Base-by-base conservation (phyloP, 2,329 filamentous ascomycete genomes). In the Fusarium continuum region DNA sequence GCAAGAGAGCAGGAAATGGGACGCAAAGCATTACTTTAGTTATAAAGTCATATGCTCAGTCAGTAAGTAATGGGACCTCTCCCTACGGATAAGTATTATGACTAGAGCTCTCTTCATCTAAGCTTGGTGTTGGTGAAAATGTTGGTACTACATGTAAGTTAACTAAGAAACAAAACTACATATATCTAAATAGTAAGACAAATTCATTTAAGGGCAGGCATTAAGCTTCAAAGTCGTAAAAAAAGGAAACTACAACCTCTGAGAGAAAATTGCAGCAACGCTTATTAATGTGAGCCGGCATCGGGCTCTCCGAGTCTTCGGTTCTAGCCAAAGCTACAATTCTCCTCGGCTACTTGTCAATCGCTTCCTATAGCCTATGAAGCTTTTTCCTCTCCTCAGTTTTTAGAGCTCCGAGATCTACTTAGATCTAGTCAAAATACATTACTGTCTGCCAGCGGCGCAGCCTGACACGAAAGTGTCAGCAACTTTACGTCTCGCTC, bases 271-370 rank as follows among this genome's bases (percentile, higher is more conserved):
- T 29, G 6, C 20, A 6, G n/a, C n/a, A 19, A 44, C 40, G 41
- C 41, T 45, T 25, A 34, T 10, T 16, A 13, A 9, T 16, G 2
- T 10, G n/a, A 20, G 25, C 45, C 38, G 43, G 38, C 43, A 46
- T 65, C 61, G 61, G 61, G 28, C 31, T 32, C n/a, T 35, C 50
- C 55, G 55, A 28, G 5, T 44, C 17, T 26, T 26, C n/a, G 26
- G 38, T 39, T 51, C 39, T 19, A 28, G 39, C 16, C 39, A 16
- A 13, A 28, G 17, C 6, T n/a, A n/a, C n/a, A n/a, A n/a, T n/a
- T n/a, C 13, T 46, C 14, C 22, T 43, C 32, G 17, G 8, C n/a
- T 29, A 38, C 8, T 19, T 46, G 43, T 59, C 32, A 41, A 63
- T 63, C 53, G 8, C 19, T 39, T 38, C 32, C 47, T 40, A 22